A percentile compares a stretch with the other conserved stretches of the same genome.
Conservation (phyloP, 176 grass and related monocot species). For the bread wheat (Triticum aestivum) region DNA sequence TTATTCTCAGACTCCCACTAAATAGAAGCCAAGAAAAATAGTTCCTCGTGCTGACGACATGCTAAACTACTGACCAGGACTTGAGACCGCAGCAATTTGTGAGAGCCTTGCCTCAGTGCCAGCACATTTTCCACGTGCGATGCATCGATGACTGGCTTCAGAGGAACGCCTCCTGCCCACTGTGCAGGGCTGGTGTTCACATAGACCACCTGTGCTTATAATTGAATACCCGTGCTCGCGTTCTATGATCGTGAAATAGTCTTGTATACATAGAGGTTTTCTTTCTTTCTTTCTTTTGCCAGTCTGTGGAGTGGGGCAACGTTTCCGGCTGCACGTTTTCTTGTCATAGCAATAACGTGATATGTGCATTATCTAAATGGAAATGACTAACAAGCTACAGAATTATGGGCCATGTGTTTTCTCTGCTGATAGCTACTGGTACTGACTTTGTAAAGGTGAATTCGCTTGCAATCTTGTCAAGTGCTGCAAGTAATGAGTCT, state of each 20-base stretch:
- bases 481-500: slow-evolving; percentile 20
- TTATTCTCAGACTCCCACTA: background rate
- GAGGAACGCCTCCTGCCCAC: slow-evolving; percentile 62
- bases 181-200: slow-evolving; percentile 62
- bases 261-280: background rate
- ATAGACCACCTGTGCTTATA: slow-evolving; percentile 28
- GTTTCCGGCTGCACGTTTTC: too few species aligned
- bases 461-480: slow-evolving; percentile 18
- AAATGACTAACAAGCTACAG: background rate
- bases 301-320: too few species aligned
- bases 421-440: background rate
- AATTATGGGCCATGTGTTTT: background rate
- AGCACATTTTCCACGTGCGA: slow-evolving; percentile 63
- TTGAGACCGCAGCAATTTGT: slow-evolving; percentile 49
- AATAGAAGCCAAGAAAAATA: background rate
- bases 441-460: slow-evolving; percentile 26
- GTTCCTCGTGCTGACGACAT: slow-evolving; percentile 2
- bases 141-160: slow-evolving; percentile 82
- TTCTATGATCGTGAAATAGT: slow-evolving; percentile 27
- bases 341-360: too few species aligned
- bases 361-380: background rate
- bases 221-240: slow-evolving; percentile 32
- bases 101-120: slow-evolving; percentile 66
- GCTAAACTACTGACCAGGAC: slow-evolving; percentile 41
- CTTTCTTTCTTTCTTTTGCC: too few species aligned